Percentiles rank a stretch among this genome's conserved stretches.
These are phyloP conservation scores for Polyporus arcularius DNA, from an alignment of 768 basidiomycete genomes.

Conservation along the genomic window DNA sequence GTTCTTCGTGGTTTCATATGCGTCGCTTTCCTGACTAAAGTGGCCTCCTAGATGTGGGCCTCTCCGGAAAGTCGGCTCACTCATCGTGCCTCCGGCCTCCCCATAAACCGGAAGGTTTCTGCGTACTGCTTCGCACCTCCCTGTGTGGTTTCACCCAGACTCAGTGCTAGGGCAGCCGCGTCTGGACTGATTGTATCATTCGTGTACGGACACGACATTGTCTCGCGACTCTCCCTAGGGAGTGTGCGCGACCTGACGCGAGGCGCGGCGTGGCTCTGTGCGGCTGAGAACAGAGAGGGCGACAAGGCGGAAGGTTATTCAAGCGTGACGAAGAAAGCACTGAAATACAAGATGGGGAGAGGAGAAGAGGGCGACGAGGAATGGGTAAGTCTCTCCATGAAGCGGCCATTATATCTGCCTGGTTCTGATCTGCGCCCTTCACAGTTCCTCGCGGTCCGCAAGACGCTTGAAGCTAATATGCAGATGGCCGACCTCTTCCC, in stretches of 20 bases:
- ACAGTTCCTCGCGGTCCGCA: slow-evolving; percentile 78
- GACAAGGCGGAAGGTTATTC: slow-evolving; percentile 41
- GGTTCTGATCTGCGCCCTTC: background rate
- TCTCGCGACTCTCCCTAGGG: slow-evolving; percentile 76
- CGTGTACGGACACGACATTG: slow-evolving; percentile 81
- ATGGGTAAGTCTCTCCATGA: slow-evolving; percentile 42
- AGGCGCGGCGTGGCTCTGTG: slow-evolving; percentile 79
- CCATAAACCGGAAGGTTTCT: slow-evolving; percentile 62
- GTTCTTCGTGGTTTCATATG: slow-evolving; percentile 6
- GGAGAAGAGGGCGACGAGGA: slow-evolving; percentile 55
- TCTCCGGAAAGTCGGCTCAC: slow-evolving; percentile 78
- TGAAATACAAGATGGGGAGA: slow-evolving; percentile 62
- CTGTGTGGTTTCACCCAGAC: slow-evolving; percentile 63
- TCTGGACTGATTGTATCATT: slow-evolving; percentile 72
- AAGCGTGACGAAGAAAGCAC: slow-evolving; percentile 47
- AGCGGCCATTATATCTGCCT: background rate
- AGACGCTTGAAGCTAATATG: slow-evolving; percentile 87
- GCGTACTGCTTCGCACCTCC: slow-evolving; percentile 84
- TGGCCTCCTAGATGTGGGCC: slow-evolving; percentile 70
- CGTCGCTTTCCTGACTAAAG: background rate
- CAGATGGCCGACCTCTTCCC: slow-evolving; percentile 68
- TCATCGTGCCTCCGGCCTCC: slow-evolving; percentile 66
- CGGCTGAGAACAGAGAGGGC: slow-evolving; percentile 51
- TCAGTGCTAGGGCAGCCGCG: slow-evolving; percentile 59
- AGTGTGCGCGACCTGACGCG: slow-evolving; percentile 75